Conservation (phyloP, 805 yeast genomes). For the Wickerhamiella bombiphila region DNA sequence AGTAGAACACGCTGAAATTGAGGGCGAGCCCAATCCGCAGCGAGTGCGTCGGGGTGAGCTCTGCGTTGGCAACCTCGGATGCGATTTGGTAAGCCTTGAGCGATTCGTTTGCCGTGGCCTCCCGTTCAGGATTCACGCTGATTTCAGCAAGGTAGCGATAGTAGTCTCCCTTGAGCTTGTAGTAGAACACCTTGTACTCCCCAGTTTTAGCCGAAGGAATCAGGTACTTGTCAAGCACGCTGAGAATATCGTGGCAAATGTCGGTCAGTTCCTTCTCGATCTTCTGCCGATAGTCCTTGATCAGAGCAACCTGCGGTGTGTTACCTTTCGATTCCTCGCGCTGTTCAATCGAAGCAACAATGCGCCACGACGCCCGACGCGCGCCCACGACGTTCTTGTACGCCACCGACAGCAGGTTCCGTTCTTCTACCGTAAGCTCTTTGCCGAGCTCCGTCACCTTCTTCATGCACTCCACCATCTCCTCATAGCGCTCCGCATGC, state of each 20-base stretch:
- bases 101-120: slow-evolving; percentile 86
- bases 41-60: slow-evolving; percentile 98
- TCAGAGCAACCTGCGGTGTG: slow-evolving; percentile 71
- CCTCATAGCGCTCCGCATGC: slow-evolving; percentile 99
- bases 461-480: slow-evolving; percentile 98
- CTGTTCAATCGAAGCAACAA: slow-evolving; percentile 95
- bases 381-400: slow-evolving; percentile 98
- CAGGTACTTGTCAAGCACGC: slow-evolving; percentile 76
- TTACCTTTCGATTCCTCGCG: slow-evolving; percentile 98
- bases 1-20: slow-evolving; percentile 96
- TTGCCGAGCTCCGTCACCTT: slow-evolving; percentile 55
- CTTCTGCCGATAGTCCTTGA: slow-evolving; percentile 90
- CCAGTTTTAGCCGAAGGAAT: slow-evolving; percentile 94
- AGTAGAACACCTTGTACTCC: slow-evolving; percentile 95
- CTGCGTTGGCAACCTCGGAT: slow-evolving; percentile 94
- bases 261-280: slow-evolving; percentile 88
- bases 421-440: slow-evolving; percentile 95
- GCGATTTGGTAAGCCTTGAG: slow-evolving; percentile 94
- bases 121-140: slow-evolving; percentile 84
- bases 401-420: slow-evolving; percentile 92
- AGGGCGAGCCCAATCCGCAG: slow-evolving; percentile 96
- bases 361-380: slow-evolving; percentile 99
- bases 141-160: slow-evolving; percentile 98
- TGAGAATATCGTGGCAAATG: slow-evolving; percentile 87
- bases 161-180: slow-evolving; percentile 99